Percentiles rank a stretch among this genome's conserved stretches.
Evolutionary conservation across 2,329 filamentous ascomycete species (phyloP).

Genomic region (Gliomastix tumulicola): DNA sequence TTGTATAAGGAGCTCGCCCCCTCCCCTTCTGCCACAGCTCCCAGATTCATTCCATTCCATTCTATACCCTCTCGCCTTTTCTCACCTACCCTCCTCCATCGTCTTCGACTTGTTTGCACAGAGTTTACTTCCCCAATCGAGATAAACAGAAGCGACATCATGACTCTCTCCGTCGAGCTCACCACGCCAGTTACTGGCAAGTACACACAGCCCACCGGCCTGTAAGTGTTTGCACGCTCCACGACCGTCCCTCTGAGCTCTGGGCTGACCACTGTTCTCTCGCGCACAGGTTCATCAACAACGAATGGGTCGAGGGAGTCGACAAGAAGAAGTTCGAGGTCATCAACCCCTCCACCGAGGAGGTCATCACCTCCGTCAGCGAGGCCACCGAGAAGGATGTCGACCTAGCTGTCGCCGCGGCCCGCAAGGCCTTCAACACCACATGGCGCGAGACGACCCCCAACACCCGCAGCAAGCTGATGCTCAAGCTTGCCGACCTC

Average conservation of each 20-base stretch:
- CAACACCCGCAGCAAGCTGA: slow-evolving; percentile 59
- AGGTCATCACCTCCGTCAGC: slow-evolving; percentile 74
- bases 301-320: slow-evolving; percentile 72
- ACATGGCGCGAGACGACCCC: slow-evolving; percentile 63
- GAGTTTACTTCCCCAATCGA: no score
- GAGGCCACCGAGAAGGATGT: slow-evolving; percentile 87
- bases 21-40: no score
- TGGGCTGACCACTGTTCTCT: neutral
- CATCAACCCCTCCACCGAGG: slow-evolving; percentile 81
- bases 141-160: no score
- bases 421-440: slow-evolving; percentile 78
- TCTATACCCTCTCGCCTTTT: neutral
- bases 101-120: no score
- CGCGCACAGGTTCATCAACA: slow-evolving; percentile 74
- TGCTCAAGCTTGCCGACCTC: slow-evolving; percentile 63
- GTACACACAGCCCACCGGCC: slow-evolving; percentile 53
- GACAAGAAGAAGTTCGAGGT: slow-evolving; percentile 90
- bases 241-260: neutral
- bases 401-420: slow-evolving; percentile 73
- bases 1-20: neutral
- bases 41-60: no score
- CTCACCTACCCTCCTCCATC: neutral
- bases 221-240: slow-evolving; percentile 39
- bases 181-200: slow-evolving; percentile 59
- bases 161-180: slow-evolving; percentile 51